Evolutionary conservation across 1,284 basidiomycete species (phyloP).

Genomic region (Heterobasidion parviporum): DNA sequence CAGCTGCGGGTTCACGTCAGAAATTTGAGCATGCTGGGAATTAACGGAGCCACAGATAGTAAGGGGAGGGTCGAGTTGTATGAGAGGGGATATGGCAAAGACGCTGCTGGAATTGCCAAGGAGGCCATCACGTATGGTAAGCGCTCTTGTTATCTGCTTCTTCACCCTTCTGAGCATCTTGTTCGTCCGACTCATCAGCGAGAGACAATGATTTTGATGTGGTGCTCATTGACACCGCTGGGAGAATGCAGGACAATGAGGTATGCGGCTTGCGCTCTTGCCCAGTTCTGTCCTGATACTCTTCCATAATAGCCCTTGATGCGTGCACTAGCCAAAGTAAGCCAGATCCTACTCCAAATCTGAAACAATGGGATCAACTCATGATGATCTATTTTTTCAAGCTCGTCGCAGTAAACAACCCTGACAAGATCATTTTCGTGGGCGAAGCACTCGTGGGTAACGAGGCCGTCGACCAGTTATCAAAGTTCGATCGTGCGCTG

Average conservation of each 20-base stretch:
- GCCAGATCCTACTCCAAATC: constrained; percentile 6
- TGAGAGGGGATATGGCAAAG: constrained; percentile 97
- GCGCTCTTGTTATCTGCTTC: constrained; percentile 12
- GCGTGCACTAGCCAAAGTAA: constrained; percentile 93
- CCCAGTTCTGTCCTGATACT: background rate
- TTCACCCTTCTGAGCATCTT: background rate
- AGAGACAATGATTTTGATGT: constrained; percentile 88
- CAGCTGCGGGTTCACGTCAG: constrained; percentile 95
- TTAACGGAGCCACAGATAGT: constrained; percentile 57
- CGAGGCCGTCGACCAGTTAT: constrained; percentile 92
- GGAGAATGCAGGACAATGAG: constrained; percentile 98
- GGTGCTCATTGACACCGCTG: constrained; percentile 95
- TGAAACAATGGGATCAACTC: background rate
- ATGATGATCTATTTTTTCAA: constrained; percentile 21
- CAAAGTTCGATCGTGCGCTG: constrained; percentile 88
- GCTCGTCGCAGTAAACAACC: constrained; percentile 86
- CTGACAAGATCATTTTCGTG: constrained; percentile 95
- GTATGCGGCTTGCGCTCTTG: constrained; percentile 28
- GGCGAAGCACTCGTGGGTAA: constrained; percentile 95
- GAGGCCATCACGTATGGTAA: constrained; percentile 88
- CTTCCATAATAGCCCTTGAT: constrained; percentile 65
- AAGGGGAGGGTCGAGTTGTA: constrained; percentile 85
- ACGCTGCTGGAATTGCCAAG: constrained; percentile 94
- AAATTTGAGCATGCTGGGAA: constrained; percentile 85
- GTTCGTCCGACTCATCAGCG: constrained; percentile 33